These are phyloP conservation scores for Solanum hybrid DNA, from an alignment of 305 asterid species.

Conservation along the genomic window DNA sequence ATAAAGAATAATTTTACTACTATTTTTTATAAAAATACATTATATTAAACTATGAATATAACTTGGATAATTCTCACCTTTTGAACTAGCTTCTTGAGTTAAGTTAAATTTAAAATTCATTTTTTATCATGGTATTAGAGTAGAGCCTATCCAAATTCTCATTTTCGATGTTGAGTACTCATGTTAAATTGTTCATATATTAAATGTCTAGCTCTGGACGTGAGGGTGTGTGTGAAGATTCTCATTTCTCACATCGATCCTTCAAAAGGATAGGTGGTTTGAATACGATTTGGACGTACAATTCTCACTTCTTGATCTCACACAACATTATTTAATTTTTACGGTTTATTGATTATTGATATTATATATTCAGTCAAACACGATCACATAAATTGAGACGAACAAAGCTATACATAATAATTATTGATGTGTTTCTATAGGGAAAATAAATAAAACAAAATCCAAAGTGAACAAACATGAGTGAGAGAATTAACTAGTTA, in stretches of 20 bases:
- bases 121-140: background rate
- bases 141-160: background rate
- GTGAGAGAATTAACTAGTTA: background rate
- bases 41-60: background rate
- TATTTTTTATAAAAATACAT: no score
- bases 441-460: background rate
- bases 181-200: background rate
- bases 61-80: background rate
- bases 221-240: background rate
- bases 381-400: background rate
- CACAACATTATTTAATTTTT: no score
- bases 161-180: background rate
- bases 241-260: no score
- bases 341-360: accelerated
- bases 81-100: background rate
- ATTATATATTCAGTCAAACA: accelerated
- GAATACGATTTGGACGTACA: no score
- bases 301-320: no score
- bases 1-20: background rate
- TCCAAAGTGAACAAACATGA: background rate
- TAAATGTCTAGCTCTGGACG: background rate
- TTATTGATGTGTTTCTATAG: background rate
- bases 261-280: no score
- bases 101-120: background rate
- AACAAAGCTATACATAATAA: accelerated